Conservation (phyloP, 345 rosid species). For the Hevea brasiliensis region DNA sequence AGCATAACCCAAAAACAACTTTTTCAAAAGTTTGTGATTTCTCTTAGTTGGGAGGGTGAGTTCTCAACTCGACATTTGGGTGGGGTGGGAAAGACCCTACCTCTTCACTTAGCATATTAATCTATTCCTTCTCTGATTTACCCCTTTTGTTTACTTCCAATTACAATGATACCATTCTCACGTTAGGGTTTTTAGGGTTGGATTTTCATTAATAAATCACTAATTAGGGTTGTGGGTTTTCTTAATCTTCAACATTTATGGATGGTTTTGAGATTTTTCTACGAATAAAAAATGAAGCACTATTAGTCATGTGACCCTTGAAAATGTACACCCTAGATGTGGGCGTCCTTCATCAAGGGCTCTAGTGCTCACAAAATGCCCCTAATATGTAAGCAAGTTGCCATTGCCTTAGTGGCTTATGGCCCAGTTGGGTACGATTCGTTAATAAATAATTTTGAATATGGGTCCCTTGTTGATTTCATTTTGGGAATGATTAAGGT, state of each 20-base stretch:
- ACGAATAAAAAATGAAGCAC: neutral
- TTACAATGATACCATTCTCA: slow-evolving; percentile 15
- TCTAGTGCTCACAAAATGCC: neutral
- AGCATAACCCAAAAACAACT: neutral
- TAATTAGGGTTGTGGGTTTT: neutral
- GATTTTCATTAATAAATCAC: too few relatives aligned
- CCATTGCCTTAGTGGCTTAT: neutral
- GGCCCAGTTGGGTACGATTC: neutral
- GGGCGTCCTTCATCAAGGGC: neutral
- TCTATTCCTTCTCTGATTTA: neutral
- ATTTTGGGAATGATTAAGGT: neutral
- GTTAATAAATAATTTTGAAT: neutral
- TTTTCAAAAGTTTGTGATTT: slow-evolving; percentile 9
- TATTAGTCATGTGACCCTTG: neutral
- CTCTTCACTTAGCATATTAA: too few relatives aligned
- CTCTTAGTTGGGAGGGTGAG: slow-evolving; percentile 15
- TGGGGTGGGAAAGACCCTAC: slow-evolving; percentile 1
- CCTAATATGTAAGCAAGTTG: too few relatives aligned
- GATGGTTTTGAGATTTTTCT: neutral
- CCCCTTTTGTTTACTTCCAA: slow-evolving; percentile 5
- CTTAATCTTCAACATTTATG: neutral
- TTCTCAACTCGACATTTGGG: slow-evolving; percentile 36
- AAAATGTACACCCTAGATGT: too few relatives aligned
- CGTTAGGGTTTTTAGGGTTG: too few relatives aligned
- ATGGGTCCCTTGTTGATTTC: neutral